These are phyloP conservation scores for Pythium biforme DNA, from an alignment of 352 stramenopile genomes.

Conservation along the genomic window DNA sequence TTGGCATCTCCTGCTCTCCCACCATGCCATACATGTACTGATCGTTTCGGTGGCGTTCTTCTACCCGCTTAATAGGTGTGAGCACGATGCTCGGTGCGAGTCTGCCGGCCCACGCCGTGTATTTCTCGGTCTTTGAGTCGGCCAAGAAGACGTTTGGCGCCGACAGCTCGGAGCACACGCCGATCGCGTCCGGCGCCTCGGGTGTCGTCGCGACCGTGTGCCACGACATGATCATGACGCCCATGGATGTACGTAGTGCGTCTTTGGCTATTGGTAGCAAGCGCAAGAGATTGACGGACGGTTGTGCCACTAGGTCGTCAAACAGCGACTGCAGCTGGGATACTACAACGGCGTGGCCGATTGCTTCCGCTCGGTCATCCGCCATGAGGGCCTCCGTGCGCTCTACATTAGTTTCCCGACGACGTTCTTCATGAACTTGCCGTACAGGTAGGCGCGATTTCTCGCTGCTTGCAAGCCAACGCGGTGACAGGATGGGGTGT, in stretches of 20 bases:
- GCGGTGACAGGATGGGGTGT: neutral
- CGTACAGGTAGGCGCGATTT: constrained; percentile 81
- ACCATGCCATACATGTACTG: neutral
- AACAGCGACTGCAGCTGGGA: constrained; percentile 98
- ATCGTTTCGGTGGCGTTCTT: neutral
- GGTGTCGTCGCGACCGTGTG: constrained; percentile 93
- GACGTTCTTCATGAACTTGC: constrained; percentile 98
- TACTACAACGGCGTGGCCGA: constrained; percentile 94
- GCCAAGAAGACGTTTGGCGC: constrained; percentile 83
- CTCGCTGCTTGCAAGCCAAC: neutral
- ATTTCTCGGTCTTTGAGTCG: constrained; percentile 93
- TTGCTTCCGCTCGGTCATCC: constrained; percentile 85
- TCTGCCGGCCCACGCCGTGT: constrained; percentile 94
- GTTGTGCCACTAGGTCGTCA: constrained; percentile 85
- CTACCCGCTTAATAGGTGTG: constrained; percentile 60
- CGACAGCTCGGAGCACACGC: constrained; percentile 66
- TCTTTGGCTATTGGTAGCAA: constrained; percentile 1
- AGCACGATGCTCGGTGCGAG: constrained; percentile 98
- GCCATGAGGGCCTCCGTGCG: constrained; percentile 67
- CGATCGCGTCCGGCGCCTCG: constrained; percentile 77
- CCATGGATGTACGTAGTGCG: constrained; percentile 91
- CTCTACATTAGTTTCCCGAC: constrained; percentile 96
- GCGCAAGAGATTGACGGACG: neutral
- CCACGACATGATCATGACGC: constrained; percentile 99
- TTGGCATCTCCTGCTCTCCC: neutral